Conservation (phyloP, 148 eudicot species). For the Agrostemma githago region DNA sequence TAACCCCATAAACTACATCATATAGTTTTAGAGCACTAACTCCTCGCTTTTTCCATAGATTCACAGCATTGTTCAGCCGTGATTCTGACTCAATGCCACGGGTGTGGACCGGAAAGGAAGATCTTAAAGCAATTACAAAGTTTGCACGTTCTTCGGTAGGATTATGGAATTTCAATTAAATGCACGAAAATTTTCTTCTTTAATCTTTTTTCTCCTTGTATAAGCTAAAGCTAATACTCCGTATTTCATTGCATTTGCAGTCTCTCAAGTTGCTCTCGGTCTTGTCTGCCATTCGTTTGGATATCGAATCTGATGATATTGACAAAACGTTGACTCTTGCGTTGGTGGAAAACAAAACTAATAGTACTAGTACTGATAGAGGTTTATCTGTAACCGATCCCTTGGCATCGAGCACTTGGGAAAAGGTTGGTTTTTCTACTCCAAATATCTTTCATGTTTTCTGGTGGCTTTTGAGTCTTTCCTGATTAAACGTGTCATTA, state of each 20-base stretch:
- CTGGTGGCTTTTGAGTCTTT: not conserved
- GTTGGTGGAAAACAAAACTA: constrained; percentile 51
- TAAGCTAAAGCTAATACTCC: too few species aligned
- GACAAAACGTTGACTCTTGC: constrained; percentile 68
- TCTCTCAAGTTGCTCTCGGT: constrained; percentile 82
- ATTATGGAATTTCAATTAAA: constrained; percentile 4
- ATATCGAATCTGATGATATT: constrained; percentile 62
- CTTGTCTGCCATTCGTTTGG: constrained; percentile 88
- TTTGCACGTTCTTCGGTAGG: constrained; percentile 86
- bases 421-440: constrained; percentile 51
- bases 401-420: constrained; percentile 95
- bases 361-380: constrained; percentile 33
- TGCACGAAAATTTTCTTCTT: not conserved
- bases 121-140: constrained; percentile 81
- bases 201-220: not conserved
- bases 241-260: constrained; percentile 35
- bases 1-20: not conserved
- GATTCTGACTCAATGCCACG: constrained; percentile 99
- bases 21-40: constrained; percentile 21
- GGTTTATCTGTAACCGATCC: constrained; percentile 51
- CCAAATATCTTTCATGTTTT: not conserved
- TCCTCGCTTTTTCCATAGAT: constrained; percentile 39
- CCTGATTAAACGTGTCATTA: not conserved
- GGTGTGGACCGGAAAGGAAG: constrained; percentile 97
- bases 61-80: constrained; percentile 76